Evolutionary conservation across 2,329 filamentous ascomycete genomes (phyloP), one percentile per base, ranked within the genome.

Genomic region (Madurella fahalii): DNA sequence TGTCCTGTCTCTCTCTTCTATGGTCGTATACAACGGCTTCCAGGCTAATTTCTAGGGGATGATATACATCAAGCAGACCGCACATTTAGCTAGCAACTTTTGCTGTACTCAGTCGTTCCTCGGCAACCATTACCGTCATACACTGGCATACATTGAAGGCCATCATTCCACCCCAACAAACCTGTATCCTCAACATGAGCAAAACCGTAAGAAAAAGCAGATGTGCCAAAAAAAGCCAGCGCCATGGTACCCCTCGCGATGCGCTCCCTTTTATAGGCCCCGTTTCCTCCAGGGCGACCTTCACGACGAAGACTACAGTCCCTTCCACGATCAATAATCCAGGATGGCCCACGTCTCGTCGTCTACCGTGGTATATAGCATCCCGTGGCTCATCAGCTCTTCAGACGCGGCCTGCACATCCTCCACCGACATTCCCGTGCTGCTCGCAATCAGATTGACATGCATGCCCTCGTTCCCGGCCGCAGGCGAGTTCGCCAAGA

Each of bases 321-420:
- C 15, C 37, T 15, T 8, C 42, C 42, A 13, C 18, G 25, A 55
- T 64, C 56, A 85, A 59, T 79, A 82, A 56, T 95, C 89, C 57
- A 96, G 75, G 59, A 95, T 77, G 42, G 90, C 90, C 86, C 89
- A 97, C 1, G 93, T 97, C 71, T 89, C 81, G 66, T 97, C 93
- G 72, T 97, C 91, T 7, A 95, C 81, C 9, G 95, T 99, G 30
- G 90, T 90, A 73, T 90, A 99, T 61, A 96, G 89, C 63, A 90
- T 68, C 31, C 91, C 90, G 52, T 82, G 73, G 2, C 77, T 77
- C 42, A 90, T 71, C 66, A 99, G 72, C 72, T 97, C 91, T 64
- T 96, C 90, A 9, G 88, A 84, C n/a, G 85, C 92, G 50, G 80
- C 82, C 63, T 85, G 75, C 13, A 94, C 87, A 44, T 95, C 89